phyloP scores from a whole-genome alignment of 1,284 basidiomycete genomes.

The Phlebopus sp. region DNA sequence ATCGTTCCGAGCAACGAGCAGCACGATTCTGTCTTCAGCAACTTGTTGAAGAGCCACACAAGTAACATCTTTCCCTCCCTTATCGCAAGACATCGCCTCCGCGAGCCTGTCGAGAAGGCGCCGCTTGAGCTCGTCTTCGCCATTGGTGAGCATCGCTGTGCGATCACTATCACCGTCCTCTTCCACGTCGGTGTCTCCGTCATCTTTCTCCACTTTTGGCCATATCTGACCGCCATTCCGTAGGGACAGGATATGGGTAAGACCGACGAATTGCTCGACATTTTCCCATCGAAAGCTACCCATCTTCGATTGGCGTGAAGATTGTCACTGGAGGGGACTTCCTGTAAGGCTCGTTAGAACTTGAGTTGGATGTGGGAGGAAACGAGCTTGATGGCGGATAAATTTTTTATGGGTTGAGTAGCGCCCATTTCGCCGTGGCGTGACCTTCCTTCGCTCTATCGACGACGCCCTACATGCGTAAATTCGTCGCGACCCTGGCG shows the following conservation, averaged over 20 bases:
- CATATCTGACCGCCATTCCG: background rate
- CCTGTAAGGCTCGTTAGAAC: no score
- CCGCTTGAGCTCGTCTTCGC: constrained; percentile 3
- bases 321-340: no score
- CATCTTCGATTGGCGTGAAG: background rate
- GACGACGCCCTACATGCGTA: no score
- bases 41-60: constrained; percentile 1
- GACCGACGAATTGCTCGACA: background rate
- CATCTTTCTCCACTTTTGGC: no score
- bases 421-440: background rate
- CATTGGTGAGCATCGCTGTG: background rate
- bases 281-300: background rate
- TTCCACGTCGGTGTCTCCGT: background rate
- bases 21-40: background rate
- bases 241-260: background rate
- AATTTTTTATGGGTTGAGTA: background rate
- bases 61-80: constrained; percentile 1
- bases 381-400: background rate
- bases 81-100: constrained; percentile 2
- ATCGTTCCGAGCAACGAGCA: constrained; percentile 1
- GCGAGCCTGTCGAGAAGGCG: constrained; percentile 3
- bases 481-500: no score
- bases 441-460: background rate
- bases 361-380: no score
- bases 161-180: background rate